Evolutionary conservation across 495 filamentous ascomycete genomes (phyloP).

Genomic region (Talaromyces borbonicus): DNA sequence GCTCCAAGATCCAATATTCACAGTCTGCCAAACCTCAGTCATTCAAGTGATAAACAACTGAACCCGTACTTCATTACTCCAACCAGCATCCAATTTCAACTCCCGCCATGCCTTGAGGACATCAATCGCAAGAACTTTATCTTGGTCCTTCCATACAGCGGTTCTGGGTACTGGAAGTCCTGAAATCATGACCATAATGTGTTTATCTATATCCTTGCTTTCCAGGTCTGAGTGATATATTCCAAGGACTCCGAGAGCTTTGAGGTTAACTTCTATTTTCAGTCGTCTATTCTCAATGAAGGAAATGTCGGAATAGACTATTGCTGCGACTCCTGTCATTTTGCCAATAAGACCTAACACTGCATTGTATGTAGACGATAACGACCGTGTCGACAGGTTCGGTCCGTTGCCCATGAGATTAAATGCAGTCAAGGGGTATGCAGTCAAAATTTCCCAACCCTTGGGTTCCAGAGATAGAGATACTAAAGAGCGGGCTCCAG

Average conservation of each 20-base stretch:
- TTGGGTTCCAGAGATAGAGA: slow-evolving; percentile 47
- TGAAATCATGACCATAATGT: slow-evolving; percentile 69
- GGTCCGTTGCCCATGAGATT: slow-evolving; percentile 22
- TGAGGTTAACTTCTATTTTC: slow-evolving; percentile 55
- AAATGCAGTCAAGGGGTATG: slow-evolving; percentile 54
- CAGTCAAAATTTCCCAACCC: slow-evolving; percentile 76
- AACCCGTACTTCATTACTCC: slow-evolving; percentile 76
- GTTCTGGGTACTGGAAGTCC: slow-evolving; percentile 56
- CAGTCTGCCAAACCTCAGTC: no score
- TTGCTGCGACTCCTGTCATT: slow-evolving; percentile 80
- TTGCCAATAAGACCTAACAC: slow-evolving; percentile 78
- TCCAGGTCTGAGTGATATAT: slow-evolving; percentile 56
- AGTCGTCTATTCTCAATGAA: slow-evolving; percentile 49
- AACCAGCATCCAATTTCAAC: slow-evolving; percentile 59
- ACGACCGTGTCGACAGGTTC: not conserved
- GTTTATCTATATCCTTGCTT: slow-evolving; percentile 45
- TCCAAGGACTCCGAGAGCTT: slow-evolving; percentile 74
- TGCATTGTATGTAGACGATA: slow-evolving; percentile 38
- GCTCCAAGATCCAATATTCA: no score
- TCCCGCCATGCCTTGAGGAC: slow-evolving; percentile 68
- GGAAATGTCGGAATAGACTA: slow-evolving; percentile 48
- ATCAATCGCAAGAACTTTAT: slow-evolving; percentile 67
- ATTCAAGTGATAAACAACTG: slow-evolving; percentile 49
- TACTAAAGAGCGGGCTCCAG: slow-evolving; percentile 34
- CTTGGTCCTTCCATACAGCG: slow-evolving; percentile 51